Conservation (phyloP, 495 filamentous ascomycete genomes). For the Trichoderma gamsii region DNA sequence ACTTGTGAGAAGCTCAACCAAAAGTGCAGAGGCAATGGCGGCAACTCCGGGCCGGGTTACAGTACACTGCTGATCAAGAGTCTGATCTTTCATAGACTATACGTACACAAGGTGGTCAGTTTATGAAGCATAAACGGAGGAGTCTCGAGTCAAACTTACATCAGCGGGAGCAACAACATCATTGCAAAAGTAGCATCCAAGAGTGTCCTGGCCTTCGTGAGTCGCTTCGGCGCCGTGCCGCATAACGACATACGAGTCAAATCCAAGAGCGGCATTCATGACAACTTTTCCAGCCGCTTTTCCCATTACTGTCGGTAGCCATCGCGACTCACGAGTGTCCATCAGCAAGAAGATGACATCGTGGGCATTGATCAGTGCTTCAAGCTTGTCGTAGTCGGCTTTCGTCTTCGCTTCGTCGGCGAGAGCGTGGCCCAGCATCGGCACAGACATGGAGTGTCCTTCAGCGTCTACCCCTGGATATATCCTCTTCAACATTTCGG, state of each 20-base stretch:
- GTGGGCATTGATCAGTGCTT: slow-evolving; percentile 73
- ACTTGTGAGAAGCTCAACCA: slow-evolving; percentile 85
- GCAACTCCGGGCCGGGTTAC: slow-evolving; percentile 92
- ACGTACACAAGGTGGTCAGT: neutral
- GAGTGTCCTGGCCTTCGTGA: slow-evolving; percentile 51
- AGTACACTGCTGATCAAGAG: slow-evolving; percentile 95
- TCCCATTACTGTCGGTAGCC: slow-evolving; percentile 96
- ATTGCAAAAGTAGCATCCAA: slow-evolving; percentile 98
- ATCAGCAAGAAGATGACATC: slow-evolving; percentile 92
- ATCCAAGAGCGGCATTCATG: slow-evolving; percentile 91
- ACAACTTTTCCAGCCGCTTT: slow-evolving; percentile 90
- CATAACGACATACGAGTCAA: slow-evolving; percentile 97
- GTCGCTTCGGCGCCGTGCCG: slow-evolving; percentile 64
- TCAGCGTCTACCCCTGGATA: slow-evolving; percentile 82
- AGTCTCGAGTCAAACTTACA: slow-evolving; percentile 50
- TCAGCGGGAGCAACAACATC: slow-evolving; percentile 94
- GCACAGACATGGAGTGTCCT: slow-evolving; percentile 76
- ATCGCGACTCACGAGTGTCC: slow-evolving; percentile 91
- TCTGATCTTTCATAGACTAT: slow-evolving; percentile 85
- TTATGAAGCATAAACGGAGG: slow-evolving; percentile 3
- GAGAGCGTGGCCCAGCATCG: slow-evolving; percentile 91
- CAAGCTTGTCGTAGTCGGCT: slow-evolving; percentile 67
- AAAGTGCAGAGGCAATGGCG: slow-evolving; percentile 82
- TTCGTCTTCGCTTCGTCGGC: slow-evolving; percentile 59
- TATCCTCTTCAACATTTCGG: slow-evolving; percentile 74